Base-by-base conservation (phyloP, 1,139 yeast species). In the Diutina rugosa region DNA sequence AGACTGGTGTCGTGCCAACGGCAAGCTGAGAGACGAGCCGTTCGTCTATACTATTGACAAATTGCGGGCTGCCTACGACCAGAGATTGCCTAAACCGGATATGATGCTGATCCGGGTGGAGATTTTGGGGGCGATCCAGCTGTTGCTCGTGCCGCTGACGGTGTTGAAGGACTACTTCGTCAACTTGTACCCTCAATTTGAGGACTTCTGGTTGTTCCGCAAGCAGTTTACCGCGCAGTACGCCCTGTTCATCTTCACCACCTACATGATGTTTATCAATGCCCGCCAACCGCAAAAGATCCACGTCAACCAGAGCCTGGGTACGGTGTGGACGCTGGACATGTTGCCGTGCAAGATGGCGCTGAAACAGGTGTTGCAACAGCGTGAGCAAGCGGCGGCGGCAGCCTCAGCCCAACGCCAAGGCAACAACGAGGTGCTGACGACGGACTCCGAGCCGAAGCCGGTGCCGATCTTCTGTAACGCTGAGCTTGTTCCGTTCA, bases 171-270 rank as follows among this genome's bases (percentile, higher is more conserved):
- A 89, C 63, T 76, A 78, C 64, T 80, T 80, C 62, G 70, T 85
- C 58, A 78, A 78, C 3, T 73, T 85, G 55, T 95, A 84, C 70
- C 79, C 86, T 10, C 79, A 84, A 58, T 95, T 87, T 69, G 97
- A 89, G 68, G 97, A 93, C 66, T 93, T 91, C 75, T 95, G 99
- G 99, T 72, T 91, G 57, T 95, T 95, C 85, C 81, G 98, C 61
- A 91, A 91, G 65, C 97, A 90, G 66, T 95, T 95, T 65, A 83
- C 97, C 10, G 87, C 96, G 21, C 97, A 91, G 70, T 95, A 93
- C 71, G 97, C 98, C n/a, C 85, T 96, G 1, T 87, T 93, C 63
- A 84, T 91, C 47, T 93, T 93, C 70, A 85, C 91, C 77, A 89
- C 98, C 0, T 90, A 89, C 67, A 85, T 93, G 90, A 84, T 95